Conservation (phyloP, 1,139 yeast genomes). For the Kazachstania sp. region DNA sequence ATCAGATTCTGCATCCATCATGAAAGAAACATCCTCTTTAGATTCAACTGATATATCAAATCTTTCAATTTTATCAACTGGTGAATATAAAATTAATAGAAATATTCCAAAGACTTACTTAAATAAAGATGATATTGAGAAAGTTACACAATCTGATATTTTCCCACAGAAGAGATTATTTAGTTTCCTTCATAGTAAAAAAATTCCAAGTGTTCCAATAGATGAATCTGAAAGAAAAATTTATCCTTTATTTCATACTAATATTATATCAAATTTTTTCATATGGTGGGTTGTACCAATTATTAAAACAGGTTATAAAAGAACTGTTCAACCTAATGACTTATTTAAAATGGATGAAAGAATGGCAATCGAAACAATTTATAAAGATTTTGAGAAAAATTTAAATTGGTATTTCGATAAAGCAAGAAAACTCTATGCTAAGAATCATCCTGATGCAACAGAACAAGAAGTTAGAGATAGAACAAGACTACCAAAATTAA, state of each 20-base stretch:
- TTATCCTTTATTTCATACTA: slow-evolving; percentile 36
- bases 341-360: slow-evolving; percentile 46
- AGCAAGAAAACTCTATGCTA: slow-evolving; percentile 24
- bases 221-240: slow-evolving; percentile 39
- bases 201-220: slow-evolving; percentile 47
- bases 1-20: neutral
- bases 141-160: slow-evolving; percentile 26
- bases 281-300: slow-evolving; percentile 57
- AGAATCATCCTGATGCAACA: slow-evolving; percentile 29
- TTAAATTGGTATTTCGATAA: slow-evolving; percentile 35
- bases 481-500: slow-evolving; percentile 35
- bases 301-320: slow-evolving; percentile 52
- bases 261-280: slow-evolving; percentile 34
- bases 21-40: neutral
- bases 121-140: slow-evolving; percentile 27
- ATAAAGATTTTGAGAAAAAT: slow-evolving; percentile 34
- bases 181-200: slow-evolving; percentile 34
- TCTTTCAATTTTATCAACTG: slow-evolving; percentile 10
- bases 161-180: slow-evolving; percentile 35
- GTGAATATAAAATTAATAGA: slow-evolving; percentile 19
- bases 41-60: neutral
- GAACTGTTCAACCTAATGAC: slow-evolving; percentile 60
- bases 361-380: slow-evolving; percentile 42
- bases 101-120: slow-evolving; percentile 28
- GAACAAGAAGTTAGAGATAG: slow-evolving; percentile 27